Evolutionary conservation across 495 filamentous ascomycete genomes (phyloP), one percentile per base, ranked within the genome.

Genomic region (Aspergillus wentii): DNA sequence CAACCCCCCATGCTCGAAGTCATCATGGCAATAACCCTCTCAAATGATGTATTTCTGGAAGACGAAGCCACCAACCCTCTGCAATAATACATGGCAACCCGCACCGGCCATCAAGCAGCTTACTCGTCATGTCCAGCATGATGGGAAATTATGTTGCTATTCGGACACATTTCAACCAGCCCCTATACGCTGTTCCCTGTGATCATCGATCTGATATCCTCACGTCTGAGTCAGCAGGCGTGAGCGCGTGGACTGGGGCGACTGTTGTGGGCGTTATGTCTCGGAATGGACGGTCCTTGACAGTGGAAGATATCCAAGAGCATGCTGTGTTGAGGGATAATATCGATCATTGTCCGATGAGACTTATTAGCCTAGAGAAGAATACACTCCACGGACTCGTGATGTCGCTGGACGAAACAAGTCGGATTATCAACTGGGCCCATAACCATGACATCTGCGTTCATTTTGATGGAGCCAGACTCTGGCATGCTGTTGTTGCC

Each of bases 31-130:
- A 64, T 59, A 11, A 71, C 69, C 5, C 59, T 85, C 35, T 53
- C 76, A 21, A 86, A 92, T 56, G 86, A 90, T 41, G 83, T 90
- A 44, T 86, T 85, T 57, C 33, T 62, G 23, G 82, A 86, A 60
- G 86, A 88, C 57, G 64, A 71, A 1, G 86, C 83, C 0, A 90
- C 86, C 11, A 72, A 58, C 16, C 62, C 69, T 41, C 76, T 92
- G 29, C 78, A 83, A 61, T 47, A 69, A 17, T 75, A 79, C 46
- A 65, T 87, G 20, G 80, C 83, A 30, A 52, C 57, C 11, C 67
- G 87, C 9, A 75, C 83, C 5, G 75, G 72, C 44, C 83, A 87
- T 50, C 72, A 81, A 39, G 75, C 74, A 15, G 78, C 70, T 22
- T 49, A 9, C 79, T 92, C 28, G 85, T 90, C 20, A 63, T 88